Evolutionary conservation across 2,329 filamentous ascomycete genomes (phyloP), one percentile per base, ranked within the genome.

Genomic region (Cladosporium phlei): DNA sequence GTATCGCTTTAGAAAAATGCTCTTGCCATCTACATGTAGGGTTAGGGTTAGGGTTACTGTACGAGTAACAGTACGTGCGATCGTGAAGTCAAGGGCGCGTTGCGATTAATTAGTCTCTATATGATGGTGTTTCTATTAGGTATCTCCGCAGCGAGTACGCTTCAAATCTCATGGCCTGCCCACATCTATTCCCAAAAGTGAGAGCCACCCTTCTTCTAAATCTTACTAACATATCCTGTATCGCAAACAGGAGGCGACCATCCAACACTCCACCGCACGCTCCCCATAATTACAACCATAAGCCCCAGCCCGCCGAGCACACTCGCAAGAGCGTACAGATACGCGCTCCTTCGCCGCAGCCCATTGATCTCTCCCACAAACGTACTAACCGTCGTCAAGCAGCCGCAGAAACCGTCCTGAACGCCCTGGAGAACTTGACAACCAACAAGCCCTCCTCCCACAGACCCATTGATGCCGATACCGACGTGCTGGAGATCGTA

Each of bases 401-500:
- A 64, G 1, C 72, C 72, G 48, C 71, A 74, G 40, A 74, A 74
- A 1, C 72, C 72, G 55, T 74, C 71, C 64, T 66, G 61, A 12
- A 75, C 55, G 2, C 71, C 71, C 52, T 74, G 70, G 42, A 75
- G 50, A 2, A 72, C 64, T 54, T 73, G 70, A 50, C 71, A 75
- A 0, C 67, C 66, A 0, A 69, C 50, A 0, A 62, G 27, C 0
- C 69, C 65, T 0, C 69, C 71, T 7, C 70, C 71, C 2, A 61
- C 56, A 2, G 64, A 24, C 0, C 61, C 64, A 2, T 71, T 49
- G 1, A 74, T 38, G 11, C 55, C 58, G 8, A 66, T 47, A 5
- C 59, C 48, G 1, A 79, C 71, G 59, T 88, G 88, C 53, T 88
- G 86, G 40, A 95, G 69, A 59, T 94, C 86, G 71, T 79, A 95